Evolutionary conservation across 2,329 filamentous ascomycete genomes (phyloP).

Genomic region (Ramularia endophylla): DNA sequence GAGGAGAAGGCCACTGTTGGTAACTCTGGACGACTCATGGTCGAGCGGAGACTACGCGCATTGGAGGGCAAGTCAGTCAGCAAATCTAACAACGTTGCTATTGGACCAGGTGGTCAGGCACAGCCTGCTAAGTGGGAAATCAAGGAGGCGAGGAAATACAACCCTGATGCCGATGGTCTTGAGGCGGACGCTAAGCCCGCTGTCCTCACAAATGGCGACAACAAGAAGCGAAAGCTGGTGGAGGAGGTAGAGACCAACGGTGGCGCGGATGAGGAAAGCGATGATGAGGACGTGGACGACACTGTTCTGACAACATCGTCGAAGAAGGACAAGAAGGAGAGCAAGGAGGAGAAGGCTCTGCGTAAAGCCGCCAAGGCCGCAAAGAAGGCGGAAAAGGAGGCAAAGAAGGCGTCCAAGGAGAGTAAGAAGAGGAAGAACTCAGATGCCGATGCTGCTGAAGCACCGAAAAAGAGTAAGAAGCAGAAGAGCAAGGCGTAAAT

Average conservation of each 20-base stretch:
- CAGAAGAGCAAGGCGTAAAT: conserved; percentile 22
- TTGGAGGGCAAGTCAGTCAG: conserved; percentile 82
- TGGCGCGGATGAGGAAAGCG: conserved; percentile 37
- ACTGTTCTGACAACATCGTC: conserved; percentile 12
- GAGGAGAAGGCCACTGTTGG: conserved; percentile 83
- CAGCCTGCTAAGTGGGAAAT: conserved; percentile 75
- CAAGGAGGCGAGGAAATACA: conserved; percentile 92
- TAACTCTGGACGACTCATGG: conserved; percentile 61
- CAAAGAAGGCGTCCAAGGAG: conserved; percentile 33
- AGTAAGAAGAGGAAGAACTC: conserved; percentile 31
- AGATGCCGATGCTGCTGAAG: conserved; percentile 18
- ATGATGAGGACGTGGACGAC: conserved; percentile 26
- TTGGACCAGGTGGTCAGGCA: conserved; percentile 62
- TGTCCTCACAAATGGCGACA: conserved; percentile 44
- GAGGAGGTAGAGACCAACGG: conserved; percentile 44
- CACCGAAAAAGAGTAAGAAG: conserved; percentile 23
- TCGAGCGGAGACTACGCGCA: conserved; percentile 68
- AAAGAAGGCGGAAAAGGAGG: conserved; percentile 24
- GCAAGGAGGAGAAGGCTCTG: conserved; percentile 27
- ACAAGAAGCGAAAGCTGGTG: conserved; percentile 40
- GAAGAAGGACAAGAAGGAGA: conserved; percentile 16
- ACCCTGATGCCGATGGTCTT: conserved; percentile 84
- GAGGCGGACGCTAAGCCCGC: conserved; percentile 59
- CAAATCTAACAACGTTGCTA: conserved; percentile 66
- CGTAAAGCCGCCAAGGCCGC: conserved; percentile 20